Percentiles rank a stretch among this genome's conserved stretches.
Conservation (phyloP, 441 rosid species). For the Hura crepitans region DNA sequence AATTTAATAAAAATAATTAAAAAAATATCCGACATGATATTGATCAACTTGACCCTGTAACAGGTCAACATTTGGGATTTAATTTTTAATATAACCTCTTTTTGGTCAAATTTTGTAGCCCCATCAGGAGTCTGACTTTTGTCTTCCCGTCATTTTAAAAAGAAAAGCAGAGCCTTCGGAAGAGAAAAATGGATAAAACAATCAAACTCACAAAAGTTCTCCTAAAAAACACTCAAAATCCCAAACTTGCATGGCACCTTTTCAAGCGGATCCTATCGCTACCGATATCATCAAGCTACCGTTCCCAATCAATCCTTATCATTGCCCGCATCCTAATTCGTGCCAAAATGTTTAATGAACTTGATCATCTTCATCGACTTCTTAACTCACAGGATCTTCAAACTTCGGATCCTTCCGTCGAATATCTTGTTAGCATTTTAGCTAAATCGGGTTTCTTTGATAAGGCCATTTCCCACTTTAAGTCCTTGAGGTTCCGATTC, state of each 20-base stretch:
- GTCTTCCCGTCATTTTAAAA: background rate
- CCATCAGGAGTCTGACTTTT: too few relatives aligned
- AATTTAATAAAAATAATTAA: too few relatives aligned
- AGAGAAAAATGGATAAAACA: constrained; percentile 42
- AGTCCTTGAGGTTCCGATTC: constrained; percentile 44
- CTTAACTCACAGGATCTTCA: constrained; percentile 32
- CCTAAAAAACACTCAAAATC: constrained; percentile 54
- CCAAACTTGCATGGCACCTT: constrained; percentile 75
- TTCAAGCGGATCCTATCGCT: constrained; percentile 62
- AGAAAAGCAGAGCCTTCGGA: background rate
- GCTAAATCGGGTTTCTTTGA: constrained; percentile 51
- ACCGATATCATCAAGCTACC: constrained; percentile 29
- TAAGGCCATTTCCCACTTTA: constrained; percentile 54
- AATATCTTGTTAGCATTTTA: constrained; percentile 39
- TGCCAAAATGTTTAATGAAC: constrained; percentile 56
- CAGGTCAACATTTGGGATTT: too few relatives aligned
- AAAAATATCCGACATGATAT: too few relatives aligned
- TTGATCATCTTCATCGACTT: constrained; percentile 57
- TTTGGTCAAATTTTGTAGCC: background rate
- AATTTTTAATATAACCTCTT: too few relatives aligned
- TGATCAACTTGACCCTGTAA: too few relatives aligned
- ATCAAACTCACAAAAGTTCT: constrained; percentile 55
- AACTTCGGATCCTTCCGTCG: constrained; percentile 32
- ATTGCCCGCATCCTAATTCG: constrained; percentile 60
- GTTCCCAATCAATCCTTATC: constrained; percentile 41